These are phyloP conservation scores for Leccinum boreale DNA, from an alignment of 768 basidiomycete species.

Conservation along the genomic window DNA sequence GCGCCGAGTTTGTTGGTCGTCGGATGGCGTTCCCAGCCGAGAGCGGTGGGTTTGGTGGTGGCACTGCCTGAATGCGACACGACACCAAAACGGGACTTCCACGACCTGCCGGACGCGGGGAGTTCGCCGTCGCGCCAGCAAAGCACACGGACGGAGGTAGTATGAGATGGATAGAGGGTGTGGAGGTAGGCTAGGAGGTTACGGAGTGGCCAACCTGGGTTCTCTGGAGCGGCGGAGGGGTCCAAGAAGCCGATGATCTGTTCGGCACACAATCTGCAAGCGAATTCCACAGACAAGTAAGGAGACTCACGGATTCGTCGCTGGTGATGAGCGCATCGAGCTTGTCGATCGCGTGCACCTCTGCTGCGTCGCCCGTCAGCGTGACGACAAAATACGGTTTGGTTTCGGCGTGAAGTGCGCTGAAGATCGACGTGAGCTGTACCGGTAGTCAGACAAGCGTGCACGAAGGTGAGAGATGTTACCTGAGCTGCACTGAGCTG, in stretches of 20 bases:
- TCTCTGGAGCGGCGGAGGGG: conserved; percentile 71
- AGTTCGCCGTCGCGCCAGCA: conserved; percentile 72
- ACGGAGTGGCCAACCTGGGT: conserved; percentile 91
- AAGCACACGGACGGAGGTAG: conserved; percentile 57
- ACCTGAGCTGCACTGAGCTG: conserved; percentile 45
- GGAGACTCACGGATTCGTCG: conserved; percentile 40
- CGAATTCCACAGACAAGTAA: neutral
- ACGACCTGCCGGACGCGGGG: conserved; percentile 37
- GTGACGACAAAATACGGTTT: conserved; percentile 65
- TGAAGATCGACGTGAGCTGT: conserved; percentile 54
- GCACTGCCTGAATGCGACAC: conserved; percentile 29
- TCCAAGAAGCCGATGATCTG: conserved; percentile 74
- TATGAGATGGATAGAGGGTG: conserved; percentile 49
- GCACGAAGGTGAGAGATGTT: conserved; percentile 5
- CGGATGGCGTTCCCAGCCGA: conserved; percentile 95
- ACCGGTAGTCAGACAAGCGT: neutral
- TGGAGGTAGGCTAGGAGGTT: conserved; percentile 85
- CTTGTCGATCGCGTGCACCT: conserved; percentile 53
- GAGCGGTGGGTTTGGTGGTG: conserved; percentile 51
- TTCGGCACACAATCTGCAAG: conserved; percentile 17
- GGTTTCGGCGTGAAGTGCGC: conserved; percentile 40
- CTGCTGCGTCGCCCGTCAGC: conserved; percentile 31
- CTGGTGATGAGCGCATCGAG: conserved; percentile 56
- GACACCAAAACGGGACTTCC: conserved; percentile 65
- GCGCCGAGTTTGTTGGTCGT: conserved; percentile 80